Evolutionary conservation across 306 rosid genomes (phyloP), one percentile per base, ranked within the genome.

Genomic region (Crotalaria pallida): DNA sequence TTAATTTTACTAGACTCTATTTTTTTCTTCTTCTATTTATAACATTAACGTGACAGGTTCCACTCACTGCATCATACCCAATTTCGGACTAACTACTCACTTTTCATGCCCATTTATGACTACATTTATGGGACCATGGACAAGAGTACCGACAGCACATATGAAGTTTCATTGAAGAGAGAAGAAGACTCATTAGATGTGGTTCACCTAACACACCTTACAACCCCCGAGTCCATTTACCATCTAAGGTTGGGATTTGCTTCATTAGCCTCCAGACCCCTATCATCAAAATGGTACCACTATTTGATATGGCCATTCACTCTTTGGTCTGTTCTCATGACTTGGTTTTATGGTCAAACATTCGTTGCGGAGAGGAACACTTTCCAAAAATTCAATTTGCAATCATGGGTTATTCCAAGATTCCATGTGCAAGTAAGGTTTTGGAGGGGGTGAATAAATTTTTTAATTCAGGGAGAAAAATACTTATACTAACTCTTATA

Each of bases 21-120:
- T n/a, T n/a, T n/a, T n/a, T n/a, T n/a, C n/a, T n/a, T n/a, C n/a
- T n/a, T n/a, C n/a, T n/a, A n/a, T n/a, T n/a, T n/a, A n/a, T n/a
- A n/a, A n/a, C n/a, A n/a, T n/a, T 48, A 13, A 13, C 24, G 16
- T 48, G 8, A 43, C 77, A 89, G 94, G 85, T 89, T 65, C 33
- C 97, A 92, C 61, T 85, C 94, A 3, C 40, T 92, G 26, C 96
- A 92, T 22, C 96, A 92, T 65, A 87, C 97, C 0, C 96, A 87
- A 4, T 92, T 92, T 61, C 53, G 92, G 29, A 87, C 88, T 0
- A 92, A 92, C 12, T 89, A 82, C 33, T 61, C 81, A 1, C 85
- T 92, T 0, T 89, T 92, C 80, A 92, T 92, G 97, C 96, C 97
- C 0, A 17, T 92, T 3, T 89, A 92, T 45, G 96, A 92, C 50